Conservation (phyloP, 192 early-diverging fungal species). For the Coemansia furcata region DNA sequence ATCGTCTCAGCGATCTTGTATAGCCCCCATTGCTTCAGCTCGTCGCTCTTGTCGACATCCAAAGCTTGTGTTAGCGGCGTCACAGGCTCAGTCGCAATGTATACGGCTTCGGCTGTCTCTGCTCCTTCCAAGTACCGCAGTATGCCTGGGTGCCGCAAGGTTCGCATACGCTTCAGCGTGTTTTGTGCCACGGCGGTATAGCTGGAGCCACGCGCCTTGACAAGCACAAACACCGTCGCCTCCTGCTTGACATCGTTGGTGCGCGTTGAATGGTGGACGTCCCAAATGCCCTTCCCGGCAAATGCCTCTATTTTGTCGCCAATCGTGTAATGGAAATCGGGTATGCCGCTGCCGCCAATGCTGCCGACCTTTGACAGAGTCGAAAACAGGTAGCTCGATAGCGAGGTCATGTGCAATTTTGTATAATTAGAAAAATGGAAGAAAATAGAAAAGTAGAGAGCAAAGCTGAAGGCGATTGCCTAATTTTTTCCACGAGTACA, state of each 20-base stretch:
- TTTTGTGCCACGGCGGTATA: conserved; percentile 84
- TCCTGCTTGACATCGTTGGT: conserved; percentile 57
- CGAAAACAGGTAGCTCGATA: conserved; percentile 45
- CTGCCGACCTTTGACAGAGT: conserved; percentile 44
- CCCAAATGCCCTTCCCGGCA: conserved; percentile 62
- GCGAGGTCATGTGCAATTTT: conserved; percentile 21
- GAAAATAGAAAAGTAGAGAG: background rate
- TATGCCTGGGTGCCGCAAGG: conserved; percentile 87
- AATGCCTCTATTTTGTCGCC: conserved; percentile 63
- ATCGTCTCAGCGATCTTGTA: conserved; percentile 86
- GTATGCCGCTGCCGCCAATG: conserved; percentile 58
- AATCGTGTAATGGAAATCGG: conserved; percentile 64
- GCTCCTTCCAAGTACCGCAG: conserved; percentile 83
- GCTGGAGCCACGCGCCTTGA: conserved; percentile 62
- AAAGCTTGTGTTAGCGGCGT: conserved; percentile 67
- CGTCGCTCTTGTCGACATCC: conserved; percentile 52
- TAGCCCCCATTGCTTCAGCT: conserved; percentile 80
- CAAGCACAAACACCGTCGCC: conserved; percentile 85
- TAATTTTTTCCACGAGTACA: background rate
- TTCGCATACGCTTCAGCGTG: conserved; percentile 80
- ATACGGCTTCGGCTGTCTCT: conserved; percentile 65
- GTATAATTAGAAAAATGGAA: conserved; percentile 1
- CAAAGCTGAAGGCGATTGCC: background rate
- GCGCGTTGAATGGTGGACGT: conserved; percentile 48
- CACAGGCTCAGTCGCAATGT: conserved; percentile 87